Conservation (phyloP, 371 early-diverging fungal genomes). For the Circinella umbellata region DNA sequence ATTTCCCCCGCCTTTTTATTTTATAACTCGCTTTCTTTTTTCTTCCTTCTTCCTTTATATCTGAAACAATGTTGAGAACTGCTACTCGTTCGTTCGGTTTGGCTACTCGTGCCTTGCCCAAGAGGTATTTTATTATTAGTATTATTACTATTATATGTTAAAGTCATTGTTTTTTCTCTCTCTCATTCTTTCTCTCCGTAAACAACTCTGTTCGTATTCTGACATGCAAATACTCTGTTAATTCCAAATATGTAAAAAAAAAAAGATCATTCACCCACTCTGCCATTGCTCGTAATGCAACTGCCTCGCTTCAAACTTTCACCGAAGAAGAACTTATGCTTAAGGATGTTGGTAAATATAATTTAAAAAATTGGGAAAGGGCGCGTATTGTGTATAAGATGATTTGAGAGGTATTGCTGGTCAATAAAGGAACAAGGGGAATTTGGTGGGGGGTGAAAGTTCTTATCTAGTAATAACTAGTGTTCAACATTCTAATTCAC, state of each 20-base stretch:
- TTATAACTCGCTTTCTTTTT: not conserved
- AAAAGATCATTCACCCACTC: slow-evolving; percentile 27
- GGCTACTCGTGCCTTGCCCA: slow-evolving; percentile 26
- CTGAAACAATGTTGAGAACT: slow-evolving; percentile 23
- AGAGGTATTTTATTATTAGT: slow-evolving; percentile 15
- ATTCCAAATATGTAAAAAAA: not conserved
- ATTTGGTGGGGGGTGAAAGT: no score
- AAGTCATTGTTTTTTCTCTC: no score
- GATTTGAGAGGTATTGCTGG: no score
- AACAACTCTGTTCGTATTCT: no score
- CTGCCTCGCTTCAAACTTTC: slow-evolving; percentile 50
- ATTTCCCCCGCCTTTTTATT: not conserved
- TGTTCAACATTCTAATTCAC: not conserved
- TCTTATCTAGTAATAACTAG: no score
- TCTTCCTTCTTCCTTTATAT: not conserved
- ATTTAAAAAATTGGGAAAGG: not conserved
- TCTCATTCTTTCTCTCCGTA: no score
- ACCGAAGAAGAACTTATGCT: slow-evolving; percentile 84
- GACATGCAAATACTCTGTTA: no score
- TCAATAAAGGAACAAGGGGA: no score
- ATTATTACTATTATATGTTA: no score
- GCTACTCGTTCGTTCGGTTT: slow-evolving; percentile 21
- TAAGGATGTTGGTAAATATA: slow-evolving; percentile 55
- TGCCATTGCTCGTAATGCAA: slow-evolving; percentile 30
- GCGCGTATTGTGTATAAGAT: no score